Conservation (phyloP, 75 land plant species). For the Selaginella tamariscina region DNA sequence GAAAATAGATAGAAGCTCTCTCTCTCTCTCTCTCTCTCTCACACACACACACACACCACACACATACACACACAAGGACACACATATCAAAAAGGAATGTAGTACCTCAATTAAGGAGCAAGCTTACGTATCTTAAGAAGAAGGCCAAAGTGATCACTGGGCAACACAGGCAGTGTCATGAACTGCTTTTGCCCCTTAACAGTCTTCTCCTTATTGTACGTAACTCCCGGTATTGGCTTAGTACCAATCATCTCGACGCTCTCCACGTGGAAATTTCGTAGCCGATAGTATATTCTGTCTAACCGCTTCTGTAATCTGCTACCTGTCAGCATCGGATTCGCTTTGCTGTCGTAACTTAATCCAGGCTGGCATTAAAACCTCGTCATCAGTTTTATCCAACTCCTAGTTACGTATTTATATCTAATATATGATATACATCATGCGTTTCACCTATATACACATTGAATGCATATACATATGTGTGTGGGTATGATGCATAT, state of each 20-base stretch:
- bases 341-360: slow-evolving; percentile 85
- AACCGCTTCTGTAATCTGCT: slow-evolving; percentile 70
- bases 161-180: slow-evolving; percentile 70
- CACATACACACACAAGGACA: no score
- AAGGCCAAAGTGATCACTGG: slow-evolving; percentile 94
- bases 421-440: no score
- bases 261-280: slow-evolving; percentile 46
- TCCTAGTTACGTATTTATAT: no score
- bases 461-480: no score
- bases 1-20: no score
- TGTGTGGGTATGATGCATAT: no score
- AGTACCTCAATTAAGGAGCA: no score
- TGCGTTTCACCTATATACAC: no score
- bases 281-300: slow-evolving; percentile 56
- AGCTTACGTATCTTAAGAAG: slow-evolving; percentile 38
- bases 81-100: no score
- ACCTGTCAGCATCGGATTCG: slow-evolving; percentile 65
- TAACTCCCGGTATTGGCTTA: slow-evolving; percentile 63
- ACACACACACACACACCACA: no score
- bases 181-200: slow-evolving; percentile 37
- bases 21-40: no score
- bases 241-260: slow-evolving; percentile 74
- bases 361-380: slow-evolving; percentile 50
- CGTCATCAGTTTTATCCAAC: no score
- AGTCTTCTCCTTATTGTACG: slow-evolving; percentile 62